These are phyloP conservation scores for Pittosporum tobira DNA, from an alignment of 129 eudicot species.

Conservation along the genomic window DNA sequence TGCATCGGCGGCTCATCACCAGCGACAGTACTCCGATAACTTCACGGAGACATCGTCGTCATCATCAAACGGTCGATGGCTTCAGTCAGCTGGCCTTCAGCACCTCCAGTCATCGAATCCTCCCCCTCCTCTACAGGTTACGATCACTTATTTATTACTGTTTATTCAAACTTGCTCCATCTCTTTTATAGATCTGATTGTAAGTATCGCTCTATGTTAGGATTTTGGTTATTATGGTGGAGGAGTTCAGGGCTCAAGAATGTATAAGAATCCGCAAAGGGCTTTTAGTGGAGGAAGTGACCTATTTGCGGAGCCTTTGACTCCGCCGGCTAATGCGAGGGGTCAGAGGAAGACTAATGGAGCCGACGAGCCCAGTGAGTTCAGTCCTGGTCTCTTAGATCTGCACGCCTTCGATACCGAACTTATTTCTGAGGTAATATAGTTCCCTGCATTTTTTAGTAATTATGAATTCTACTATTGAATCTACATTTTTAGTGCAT, in stretches of 20 bases:
- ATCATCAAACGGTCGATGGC: slow-evolving; percentile 76
- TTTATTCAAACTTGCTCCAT: background rate
- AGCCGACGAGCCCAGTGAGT: slow-evolving; percentile 44
- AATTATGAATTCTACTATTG: background rate
- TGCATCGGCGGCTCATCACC: slow-evolving; percentile 68
- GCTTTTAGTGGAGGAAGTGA: slow-evolving; percentile 58
- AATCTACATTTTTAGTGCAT: background rate
- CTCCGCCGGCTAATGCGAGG: slow-evolving; percentile 50
- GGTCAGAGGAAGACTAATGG: slow-evolving; percentile 43
- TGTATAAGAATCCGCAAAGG: slow-evolving; percentile 49
- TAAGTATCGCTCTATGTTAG: slow-evolving; percentile 21
- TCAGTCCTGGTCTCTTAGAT: slow-evolving; percentile 94
- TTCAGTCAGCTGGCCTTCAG: slow-evolving; percentile 86
- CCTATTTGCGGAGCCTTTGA: slow-evolving; percentile 57
- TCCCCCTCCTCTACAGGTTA: slow-evolving; percentile 38
- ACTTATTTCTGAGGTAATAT: slow-evolving; percentile 67
- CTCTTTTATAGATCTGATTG: slow-evolving; percentile 31
- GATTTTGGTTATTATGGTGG: slow-evolving; percentile 82
- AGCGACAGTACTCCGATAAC: slow-evolving; percentile 84
- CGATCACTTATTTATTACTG: background rate
- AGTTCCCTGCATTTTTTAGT: slow-evolving; percentile 2
- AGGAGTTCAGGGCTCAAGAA: slow-evolving; percentile 62
- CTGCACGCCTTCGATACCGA: slow-evolving; percentile 91
- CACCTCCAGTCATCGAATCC: slow-evolving; percentile 57
- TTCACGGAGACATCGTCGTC: slow-evolving; percentile 43